A percentile compares a stretch with the other conserved stretches of the same genome.
These are phyloP conservation scores for Zizania latifolia DNA, from an alignment of 176 grass and related monocot species.

Conservation along the genomic window DNA sequence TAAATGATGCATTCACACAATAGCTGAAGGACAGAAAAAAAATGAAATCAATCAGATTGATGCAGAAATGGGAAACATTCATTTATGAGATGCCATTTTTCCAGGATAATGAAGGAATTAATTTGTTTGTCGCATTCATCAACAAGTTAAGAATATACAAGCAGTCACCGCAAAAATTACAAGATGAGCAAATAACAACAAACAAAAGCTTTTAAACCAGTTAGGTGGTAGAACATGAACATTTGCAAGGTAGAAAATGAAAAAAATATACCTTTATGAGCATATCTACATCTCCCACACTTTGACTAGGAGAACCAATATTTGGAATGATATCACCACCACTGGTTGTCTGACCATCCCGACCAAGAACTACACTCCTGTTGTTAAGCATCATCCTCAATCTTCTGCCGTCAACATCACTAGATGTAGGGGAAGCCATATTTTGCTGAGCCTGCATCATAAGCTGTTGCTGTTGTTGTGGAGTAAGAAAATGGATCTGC, in stretches of 20 bases:
- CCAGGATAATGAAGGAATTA: not conserved
- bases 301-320: conserved; percentile 72
- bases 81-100: not conserved
- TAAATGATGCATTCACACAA: no score
- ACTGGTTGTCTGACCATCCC: conserved; percentile 67
- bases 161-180: not conserved
- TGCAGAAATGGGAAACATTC: not conserved
- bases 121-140: not conserved
- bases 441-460: conserved; percentile 71
- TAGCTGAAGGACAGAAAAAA: no score
- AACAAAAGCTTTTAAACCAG: conserved; percentile 4
- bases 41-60: not conserved
- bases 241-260: not conserved
- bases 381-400: conserved; percentile 74
- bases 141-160: conserved; percentile 1
- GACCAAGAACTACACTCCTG: conserved; percentile 55
- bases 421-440: conserved; percentile 60
- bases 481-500: conserved; percentile 62
- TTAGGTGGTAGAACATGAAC: not conserved
- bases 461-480: conserved; percentile 74
- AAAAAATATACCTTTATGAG: conserved; percentile 61
- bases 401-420: conserved; percentile 74
- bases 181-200: not conserved
- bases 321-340: conserved; percentile 62
- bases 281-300: conserved; percentile 61